phyloP scores from a whole-genome alignment of 495 filamentous ascomycete species.

The Bathelium albidoporum region DNA sequence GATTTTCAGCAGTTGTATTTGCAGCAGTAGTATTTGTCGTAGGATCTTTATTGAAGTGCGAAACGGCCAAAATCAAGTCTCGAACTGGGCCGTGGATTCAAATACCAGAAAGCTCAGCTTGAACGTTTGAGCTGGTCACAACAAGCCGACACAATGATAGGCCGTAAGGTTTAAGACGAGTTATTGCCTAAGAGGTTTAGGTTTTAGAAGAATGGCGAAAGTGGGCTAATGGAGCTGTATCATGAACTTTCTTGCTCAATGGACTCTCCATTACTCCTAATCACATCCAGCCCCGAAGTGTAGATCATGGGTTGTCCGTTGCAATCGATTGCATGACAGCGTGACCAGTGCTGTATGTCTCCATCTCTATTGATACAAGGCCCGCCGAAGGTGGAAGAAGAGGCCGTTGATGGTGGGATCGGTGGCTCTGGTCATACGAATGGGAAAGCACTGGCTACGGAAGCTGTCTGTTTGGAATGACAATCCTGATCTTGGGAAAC shows the following conservation, averaged over 20 bases:
- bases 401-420: background rate
- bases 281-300: background rate
- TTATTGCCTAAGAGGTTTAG: background rate
- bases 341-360: background rate
- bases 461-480: background rate
- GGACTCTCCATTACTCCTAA: background rate
- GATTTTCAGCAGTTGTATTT: background rate
- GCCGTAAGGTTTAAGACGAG: background rate
- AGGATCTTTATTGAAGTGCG: background rate
- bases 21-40: background rate
- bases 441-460: background rate
- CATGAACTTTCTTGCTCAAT: background rate
- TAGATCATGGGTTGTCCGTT: background rate
- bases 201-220: background rate
- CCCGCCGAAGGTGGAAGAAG: background rate
- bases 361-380: background rate
- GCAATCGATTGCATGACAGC: background rate
- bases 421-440: background rate
- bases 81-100: background rate
- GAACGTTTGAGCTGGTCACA: background rate
- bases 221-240: background rate
- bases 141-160: background rate
- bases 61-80: background rate
- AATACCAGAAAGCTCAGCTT: background rate
- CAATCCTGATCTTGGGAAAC: background rate